Evolutionary conservation across 2,329 filamentous ascomycete species (phyloP).

Genomic region (Fusarium udum): DNA sequence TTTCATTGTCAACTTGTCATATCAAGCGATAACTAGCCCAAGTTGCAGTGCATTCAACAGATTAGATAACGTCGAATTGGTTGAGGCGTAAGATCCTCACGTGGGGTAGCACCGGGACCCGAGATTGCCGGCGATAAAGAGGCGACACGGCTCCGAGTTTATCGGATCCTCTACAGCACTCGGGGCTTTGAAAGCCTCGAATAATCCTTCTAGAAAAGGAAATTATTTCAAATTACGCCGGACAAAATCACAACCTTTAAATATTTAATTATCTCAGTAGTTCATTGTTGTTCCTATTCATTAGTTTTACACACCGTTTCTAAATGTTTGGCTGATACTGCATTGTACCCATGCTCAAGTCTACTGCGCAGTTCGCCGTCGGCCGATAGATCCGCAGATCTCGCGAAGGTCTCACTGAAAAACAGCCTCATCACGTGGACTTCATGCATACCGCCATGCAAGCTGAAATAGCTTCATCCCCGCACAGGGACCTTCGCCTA

Average conservation of each 20-base stretch:
- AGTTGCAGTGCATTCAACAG: not conserved
- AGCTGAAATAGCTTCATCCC: not conserved
- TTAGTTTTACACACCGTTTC: too few relatives aligned
- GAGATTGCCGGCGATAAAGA: not conserved
- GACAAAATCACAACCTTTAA: too few relatives aligned
- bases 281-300: not conserved
- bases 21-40: not conserved
- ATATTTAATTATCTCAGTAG: accelerated
- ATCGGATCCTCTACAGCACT: not conserved
- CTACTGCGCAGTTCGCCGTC: not conserved
- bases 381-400: not conserved
- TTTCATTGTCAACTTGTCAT: conserved; percentile 14
- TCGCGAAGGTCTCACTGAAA: not conserved
- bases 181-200: not conserved
- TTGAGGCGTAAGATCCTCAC: not conserved
- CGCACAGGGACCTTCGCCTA: not conserved
- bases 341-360: not conserved
- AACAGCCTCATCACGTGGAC: not conserved
- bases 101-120: not conserved
- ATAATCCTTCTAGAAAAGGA: not conserved
- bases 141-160: not conserved
- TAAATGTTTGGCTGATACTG: not conserved
- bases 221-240: not conserved
- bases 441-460: not conserved
- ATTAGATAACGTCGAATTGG: not conserved